Evolutionary conservation across 2,329 filamentous ascomycete species (phyloP).

Genomic region (Diplodia scrobiculata): DNA sequence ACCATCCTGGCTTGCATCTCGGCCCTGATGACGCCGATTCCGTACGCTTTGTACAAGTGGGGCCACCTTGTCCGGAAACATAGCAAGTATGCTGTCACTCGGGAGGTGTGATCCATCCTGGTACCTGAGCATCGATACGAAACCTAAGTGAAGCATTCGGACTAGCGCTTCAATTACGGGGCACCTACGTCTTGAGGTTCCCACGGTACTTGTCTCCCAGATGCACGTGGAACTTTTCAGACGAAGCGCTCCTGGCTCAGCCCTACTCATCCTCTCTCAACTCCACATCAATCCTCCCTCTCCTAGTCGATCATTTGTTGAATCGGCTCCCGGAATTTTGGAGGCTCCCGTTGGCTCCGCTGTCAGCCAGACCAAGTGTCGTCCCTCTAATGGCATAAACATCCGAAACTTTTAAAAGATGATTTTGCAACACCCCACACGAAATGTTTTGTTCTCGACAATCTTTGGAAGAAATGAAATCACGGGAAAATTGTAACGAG

Average conservation of each 20-base stretch:
- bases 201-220: background rate
- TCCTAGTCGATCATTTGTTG: background rate
- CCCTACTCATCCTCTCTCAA: background rate
- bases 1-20: constrained; percentile 46
- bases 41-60: constrained; percentile 43
- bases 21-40: constrained; percentile 39
- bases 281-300: background rate
- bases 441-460: background rate
- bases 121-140: background rate
- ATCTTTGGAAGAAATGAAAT: background rate
- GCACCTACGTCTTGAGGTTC: background rate
- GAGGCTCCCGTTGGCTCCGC: background rate
- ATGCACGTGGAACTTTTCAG: background rate
- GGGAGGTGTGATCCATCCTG: constrained; percentile 3
- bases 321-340: background rate
- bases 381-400: background rate
- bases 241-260: background rate
- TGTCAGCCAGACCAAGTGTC: background rate
- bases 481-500: background rate
- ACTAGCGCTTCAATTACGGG: background rate
- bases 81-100: constrained; percentile 28
- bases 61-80: constrained; percentile 33
- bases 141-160: background rate
- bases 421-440: background rate
- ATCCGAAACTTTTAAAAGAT: background rate